Percentiles rank a stretch among this genome's conserved stretches.
Evolutionary conservation across 1,139 yeast genomes (phyloP).

Genomic region (Taphrina flavorubra): DNA sequence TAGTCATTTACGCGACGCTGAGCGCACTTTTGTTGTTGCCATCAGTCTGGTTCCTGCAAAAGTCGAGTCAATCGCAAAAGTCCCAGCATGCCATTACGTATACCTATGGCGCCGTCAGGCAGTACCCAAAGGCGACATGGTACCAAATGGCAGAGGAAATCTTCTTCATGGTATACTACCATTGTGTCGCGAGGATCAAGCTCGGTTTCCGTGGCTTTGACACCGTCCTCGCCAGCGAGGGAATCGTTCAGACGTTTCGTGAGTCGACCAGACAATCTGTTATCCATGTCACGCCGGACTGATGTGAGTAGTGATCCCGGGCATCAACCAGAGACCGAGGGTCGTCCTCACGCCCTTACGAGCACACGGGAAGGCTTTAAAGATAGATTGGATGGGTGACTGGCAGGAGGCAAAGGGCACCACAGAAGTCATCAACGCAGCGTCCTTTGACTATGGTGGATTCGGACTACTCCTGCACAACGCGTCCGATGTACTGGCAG

Average conservation of each 20-base stretch:
- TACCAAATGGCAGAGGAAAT: conserved; percentile 25
- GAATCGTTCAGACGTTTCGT: conserved; percentile 27
- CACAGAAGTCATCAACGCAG: conserved; percentile 30
- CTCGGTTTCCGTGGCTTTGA: conserved; percentile 1
- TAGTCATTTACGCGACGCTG: not conserved
- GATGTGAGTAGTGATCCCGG: conserved; percentile 24
- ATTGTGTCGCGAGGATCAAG: conserved; percentile 20
- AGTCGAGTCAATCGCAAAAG: conserved; percentile 14
- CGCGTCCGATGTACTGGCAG: conserved; percentile 24
- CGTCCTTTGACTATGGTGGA: conserved; percentile 41
- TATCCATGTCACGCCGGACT: not conserved
- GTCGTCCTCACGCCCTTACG: conserved; percentile 31
- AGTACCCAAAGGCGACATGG: conserved; percentile 29
- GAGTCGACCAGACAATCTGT: not conserved
- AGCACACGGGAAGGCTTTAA: conserved; percentile 34
- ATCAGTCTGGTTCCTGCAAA: conserved; percentile 7
- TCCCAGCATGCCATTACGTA: conserved; percentile 24
- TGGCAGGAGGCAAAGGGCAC: conserved; percentile 25
- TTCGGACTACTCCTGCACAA: conserved; percentile 23
- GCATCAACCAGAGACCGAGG: conserved; percentile 25
- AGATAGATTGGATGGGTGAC: conserved; percentile 40
- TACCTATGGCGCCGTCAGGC: conserved; percentile 37
- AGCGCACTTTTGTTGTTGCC: not conserved
- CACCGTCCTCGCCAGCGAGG: conserved; percentile 18
- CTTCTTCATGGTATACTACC: conserved; percentile 26